Conservation (phyloP, 306 rosid genomes). For the Cicer chorassanicum region DNA sequence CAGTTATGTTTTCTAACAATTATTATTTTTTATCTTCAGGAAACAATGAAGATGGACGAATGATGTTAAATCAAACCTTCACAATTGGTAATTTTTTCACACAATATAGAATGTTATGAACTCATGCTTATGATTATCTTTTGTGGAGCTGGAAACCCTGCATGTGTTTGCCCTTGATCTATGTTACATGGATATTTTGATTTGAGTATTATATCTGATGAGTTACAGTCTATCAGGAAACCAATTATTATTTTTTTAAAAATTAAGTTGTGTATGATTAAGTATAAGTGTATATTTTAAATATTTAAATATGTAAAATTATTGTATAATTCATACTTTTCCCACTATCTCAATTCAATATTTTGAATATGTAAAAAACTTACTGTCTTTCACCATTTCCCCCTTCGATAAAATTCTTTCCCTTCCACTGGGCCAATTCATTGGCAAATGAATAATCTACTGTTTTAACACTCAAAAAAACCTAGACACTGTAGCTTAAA, state of each 20-base stretch:
- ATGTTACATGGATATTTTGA: slow-evolving; percentile 7
- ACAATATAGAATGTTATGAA: slow-evolving; percentile 20
- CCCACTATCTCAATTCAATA: neutral
- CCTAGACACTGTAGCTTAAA: neutral
- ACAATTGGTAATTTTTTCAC: slow-evolving; percentile 76
- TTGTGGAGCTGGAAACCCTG: slow-evolving; percentile 33
- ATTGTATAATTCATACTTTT: neutral
- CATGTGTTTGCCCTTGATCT: slow-evolving; percentile 23
- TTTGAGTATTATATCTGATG: slow-evolving; percentile 4
- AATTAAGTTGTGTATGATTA: neutral
- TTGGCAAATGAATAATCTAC: no score
- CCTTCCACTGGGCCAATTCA: neutral
- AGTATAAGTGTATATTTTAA: neutral
- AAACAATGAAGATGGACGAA: slow-evolving; percentile 81
- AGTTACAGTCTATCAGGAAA: neutral
- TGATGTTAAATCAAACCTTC: slow-evolving; percentile 89
- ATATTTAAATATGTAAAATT: neutral
- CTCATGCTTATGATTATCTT: slow-evolving; percentile 29
- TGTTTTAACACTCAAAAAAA: no score
- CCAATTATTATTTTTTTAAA: neutral
- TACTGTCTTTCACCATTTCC: neutral
- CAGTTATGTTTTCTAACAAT: slow-evolving; percentile 32
- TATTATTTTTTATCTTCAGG: slow-evolving; percentile 55
- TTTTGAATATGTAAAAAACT: neutral
- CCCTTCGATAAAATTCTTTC: neutral